Base-by-base conservation (phyloP, 495 filamentous ascomycete species). In the Penicillium desertorum region DNA sequence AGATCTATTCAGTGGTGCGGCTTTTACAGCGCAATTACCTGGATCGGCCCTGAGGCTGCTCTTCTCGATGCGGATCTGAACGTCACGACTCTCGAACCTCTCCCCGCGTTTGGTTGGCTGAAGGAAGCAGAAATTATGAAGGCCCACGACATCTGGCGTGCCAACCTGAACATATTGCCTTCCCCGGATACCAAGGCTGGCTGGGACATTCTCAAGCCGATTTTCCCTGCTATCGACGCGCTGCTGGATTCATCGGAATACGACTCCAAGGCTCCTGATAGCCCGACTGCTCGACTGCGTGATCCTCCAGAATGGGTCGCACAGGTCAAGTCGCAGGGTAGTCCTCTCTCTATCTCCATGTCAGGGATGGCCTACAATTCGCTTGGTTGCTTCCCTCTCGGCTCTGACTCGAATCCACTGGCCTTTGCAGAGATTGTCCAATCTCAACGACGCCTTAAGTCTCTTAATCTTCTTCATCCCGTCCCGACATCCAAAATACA, bases 361-460 rank as follows among this genome's bases (percentile, higher is more conserved):
- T 58, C 63, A 7, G 80, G 79, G 0, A 58, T 67, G 19, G 68
- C 76, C 17, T 83, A 79, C 61, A 73, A 68, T 16, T 56, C 69
- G 12, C 69, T 83, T n/a, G 82, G 82, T 11, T 84, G 82, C 54
- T 83, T 84, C 54, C 81, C 81, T 9, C 64, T 85, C n/a, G 82
- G 82, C 0, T 71, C 79, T 5, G 71, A 82, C 29, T 63, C 73
- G 1, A 72, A 73, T 4, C 55, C 68, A 25, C 54, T 69, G 19
- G 73, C 75, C 23, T 84, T 83, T 53, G 71, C 73, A 1, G 76
- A 80, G 22, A 73, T 83, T 36, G 64, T 83, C 23, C 66, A 78
- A 37, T 77, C 75, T 22, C 82, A 83, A 58, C 71, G 72, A 51
- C 77, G 75, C 10, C 65, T 85, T 3, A 75, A 73, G 49, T 62